Percentiles rank a stretch among this genome's conserved stretches.
Conservation (phyloP, 768 basidiomycete species). For the Leucogyrophana mollusca region DNA sequence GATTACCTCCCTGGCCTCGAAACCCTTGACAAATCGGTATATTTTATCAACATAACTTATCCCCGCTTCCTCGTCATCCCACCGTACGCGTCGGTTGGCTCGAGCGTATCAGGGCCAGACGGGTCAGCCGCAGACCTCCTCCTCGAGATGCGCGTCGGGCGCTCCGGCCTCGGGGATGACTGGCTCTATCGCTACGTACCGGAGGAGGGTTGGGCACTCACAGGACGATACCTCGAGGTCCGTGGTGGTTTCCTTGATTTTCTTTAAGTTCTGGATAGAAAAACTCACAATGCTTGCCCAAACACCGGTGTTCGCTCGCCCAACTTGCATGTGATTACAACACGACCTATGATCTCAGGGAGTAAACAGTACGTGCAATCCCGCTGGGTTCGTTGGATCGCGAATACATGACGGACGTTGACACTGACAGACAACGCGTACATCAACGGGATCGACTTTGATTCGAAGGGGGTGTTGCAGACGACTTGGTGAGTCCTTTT, state of each 20-base stretch:
- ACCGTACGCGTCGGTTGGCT: not conserved
- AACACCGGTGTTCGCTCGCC: no score
- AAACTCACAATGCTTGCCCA: no score
- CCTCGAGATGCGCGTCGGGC: slow-evolving; percentile 33
- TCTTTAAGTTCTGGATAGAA: no score
- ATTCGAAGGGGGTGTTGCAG: slow-evolving; percentile 25
- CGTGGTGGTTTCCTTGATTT: slow-evolving; percentile 3
- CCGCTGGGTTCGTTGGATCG: no score
- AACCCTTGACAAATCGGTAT: slow-evolving; percentile 24
- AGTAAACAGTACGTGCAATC: slow-evolving; percentile 32
- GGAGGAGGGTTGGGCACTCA: slow-evolving; percentile 23
- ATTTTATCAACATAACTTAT: slow-evolving; percentile 37
- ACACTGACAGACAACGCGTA: slow-evolving; percentile 32
- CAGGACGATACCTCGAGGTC: slow-evolving; percentile 35
- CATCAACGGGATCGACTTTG: slow-evolving; percentile 37
- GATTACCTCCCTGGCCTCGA: slow-evolving; percentile 33
- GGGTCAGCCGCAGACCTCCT: slow-evolving; percentile 25
- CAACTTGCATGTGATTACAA: no score
- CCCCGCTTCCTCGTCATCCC: slow-evolving; percentile 29
- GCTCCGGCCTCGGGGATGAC: slow-evolving; percentile 36
- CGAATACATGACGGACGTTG: no score
- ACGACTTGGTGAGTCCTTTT: slow-evolving; percentile 26
- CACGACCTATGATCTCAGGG: slow-evolving; percentile 19
- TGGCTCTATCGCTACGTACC: slow-evolving; percentile 36
- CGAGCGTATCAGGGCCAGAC: no score